phyloP scores from a whole-genome alignment of 1,284 basidiomycete genomes.

The Clitocybe nebularis region DNA sequence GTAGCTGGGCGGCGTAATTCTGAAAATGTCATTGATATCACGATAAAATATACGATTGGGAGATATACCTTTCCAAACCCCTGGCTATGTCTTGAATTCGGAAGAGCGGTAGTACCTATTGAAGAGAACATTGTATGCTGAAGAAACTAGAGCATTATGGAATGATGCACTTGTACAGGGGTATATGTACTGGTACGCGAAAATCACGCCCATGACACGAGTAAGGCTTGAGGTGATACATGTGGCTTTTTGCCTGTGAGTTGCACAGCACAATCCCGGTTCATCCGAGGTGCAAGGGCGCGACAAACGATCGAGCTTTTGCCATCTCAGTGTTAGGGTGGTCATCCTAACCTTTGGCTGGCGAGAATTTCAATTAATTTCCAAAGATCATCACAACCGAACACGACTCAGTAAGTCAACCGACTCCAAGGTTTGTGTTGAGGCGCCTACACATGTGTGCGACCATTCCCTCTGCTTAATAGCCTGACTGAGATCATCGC shows the following conservation, averaged over 20 bases:
- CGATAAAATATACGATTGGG: no score
- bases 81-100: constrained; percentile 18
- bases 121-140: constrained; percentile 30
- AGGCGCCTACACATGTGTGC: no score
- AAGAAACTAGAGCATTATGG: constrained; percentile 25
- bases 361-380: constrained; percentile 12
- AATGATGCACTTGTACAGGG: constrained; percentile 11
- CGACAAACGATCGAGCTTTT: constrained; percentile 13
- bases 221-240: constrained; percentile 35
- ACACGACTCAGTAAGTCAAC: background rate
- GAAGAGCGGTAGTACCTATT: constrained; percentile 21
- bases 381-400: constrained; percentile 4
- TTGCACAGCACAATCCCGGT: constrained; percentile 14
- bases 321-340: background rate
- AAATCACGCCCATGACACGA: constrained; percentile 34
- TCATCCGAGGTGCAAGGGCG: constrained; percentile 16
- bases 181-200: constrained; percentile 23
- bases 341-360: constrained; percentile 7
- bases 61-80: constrained; percentile 20
- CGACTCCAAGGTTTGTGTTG: no score
- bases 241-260: constrained; percentile 22
- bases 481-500: no score
- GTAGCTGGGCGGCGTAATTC: constrained; percentile 28
- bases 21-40: constrained; percentile 12
- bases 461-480: no score